These are phyloP conservation scores for Colletotrichum somersetense DNA, from an alignment of 2,329 filamentous ascomycete species.

Conservation along the genomic window DNA sequence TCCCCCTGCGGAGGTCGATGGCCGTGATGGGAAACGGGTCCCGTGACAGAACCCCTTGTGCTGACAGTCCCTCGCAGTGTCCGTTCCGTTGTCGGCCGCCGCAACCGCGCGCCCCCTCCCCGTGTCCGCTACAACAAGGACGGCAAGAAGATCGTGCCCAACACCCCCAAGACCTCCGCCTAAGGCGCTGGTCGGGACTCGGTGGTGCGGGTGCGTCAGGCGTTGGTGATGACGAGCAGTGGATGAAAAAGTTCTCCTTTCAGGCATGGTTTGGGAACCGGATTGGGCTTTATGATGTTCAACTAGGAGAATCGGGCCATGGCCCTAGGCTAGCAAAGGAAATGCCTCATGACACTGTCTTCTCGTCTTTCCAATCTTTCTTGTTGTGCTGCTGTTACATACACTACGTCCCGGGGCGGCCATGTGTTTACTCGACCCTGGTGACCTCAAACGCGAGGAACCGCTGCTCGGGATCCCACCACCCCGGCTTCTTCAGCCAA, in stretches of 20 bases:
- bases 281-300: constrained; percentile 40
- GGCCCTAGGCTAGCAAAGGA: constrained; percentile 41
- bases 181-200: constrained; percentile 6
- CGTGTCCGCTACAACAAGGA: constrained; percentile 99
- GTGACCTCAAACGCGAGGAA: constrained; percentile 24
- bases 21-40: constrained; percentile 14
- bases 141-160: constrained; percentile 97
- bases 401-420: no score
- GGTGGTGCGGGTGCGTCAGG: constrained; percentile 8
- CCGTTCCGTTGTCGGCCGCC: constrained; percentile 94
- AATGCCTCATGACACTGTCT: constrained; percentile 41
- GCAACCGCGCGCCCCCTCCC: constrained; percentile 98
- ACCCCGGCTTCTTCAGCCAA: neutral
- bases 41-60: constrained; percentile 35
- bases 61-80: constrained; percentile 76
- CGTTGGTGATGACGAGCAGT: constrained; percentile 32
- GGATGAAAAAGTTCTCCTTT: constrained; percentile 42
- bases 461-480: constrained; percentile 20
- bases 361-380: neutral
- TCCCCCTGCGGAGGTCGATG: neutral
- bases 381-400: no score
- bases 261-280: constrained; percentile 42
- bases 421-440: neutral
- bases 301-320: constrained; percentile 39
- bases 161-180: constrained; percentile 72